Evolutionary conservation across 768 basidiomycete species (phyloP).

Genomic region (Lentinula lateritia): DNA sequence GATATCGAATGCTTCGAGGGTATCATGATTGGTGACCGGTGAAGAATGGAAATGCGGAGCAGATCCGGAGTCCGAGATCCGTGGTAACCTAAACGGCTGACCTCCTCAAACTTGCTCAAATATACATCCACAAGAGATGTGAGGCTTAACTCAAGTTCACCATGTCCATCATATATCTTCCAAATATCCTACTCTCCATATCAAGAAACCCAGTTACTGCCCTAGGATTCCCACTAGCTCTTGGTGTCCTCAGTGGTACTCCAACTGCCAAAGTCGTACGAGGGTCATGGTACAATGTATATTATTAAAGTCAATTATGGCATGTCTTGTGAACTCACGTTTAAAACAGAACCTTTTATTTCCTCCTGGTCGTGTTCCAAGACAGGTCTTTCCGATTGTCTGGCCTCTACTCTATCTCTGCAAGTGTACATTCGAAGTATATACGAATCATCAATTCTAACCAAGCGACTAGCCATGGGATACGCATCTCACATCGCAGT

Average conservation of each 20-base stretch:
- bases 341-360: constrained; percentile 34
- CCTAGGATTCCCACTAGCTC: constrained; percentile 51
- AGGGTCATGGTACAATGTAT: constrained; percentile 56
- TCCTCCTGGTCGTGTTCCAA: constrained; percentile 49
- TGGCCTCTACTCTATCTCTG: constrained; percentile 47
- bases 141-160: constrained; percentile 4
- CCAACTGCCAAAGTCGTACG: constrained; percentile 40
- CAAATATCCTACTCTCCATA: constrained; percentile 45
- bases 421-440: constrained; percentile 8
- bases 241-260: constrained; percentile 48
- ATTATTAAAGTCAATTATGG: constrained; percentile 9
- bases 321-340: neutral
- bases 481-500: constrained; percentile 62
- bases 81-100: no score
- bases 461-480: constrained; percentile 44
- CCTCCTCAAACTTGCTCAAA: no score
- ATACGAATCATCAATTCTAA: constrained; percentile 7
- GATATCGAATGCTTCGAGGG: constrained; percentile 1
- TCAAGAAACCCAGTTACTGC: constrained; percentile 54
- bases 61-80: neutral
- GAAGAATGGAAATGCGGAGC: no score
- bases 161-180: constrained; percentile 36
- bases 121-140: no score
- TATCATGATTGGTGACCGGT: neutral
- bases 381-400: constrained; percentile 51